These are phyloP conservation scores for Aechmea fasciata DNA, from an alignment of 176 grass and related monocot species.

Conservation along the genomic window DNA sequence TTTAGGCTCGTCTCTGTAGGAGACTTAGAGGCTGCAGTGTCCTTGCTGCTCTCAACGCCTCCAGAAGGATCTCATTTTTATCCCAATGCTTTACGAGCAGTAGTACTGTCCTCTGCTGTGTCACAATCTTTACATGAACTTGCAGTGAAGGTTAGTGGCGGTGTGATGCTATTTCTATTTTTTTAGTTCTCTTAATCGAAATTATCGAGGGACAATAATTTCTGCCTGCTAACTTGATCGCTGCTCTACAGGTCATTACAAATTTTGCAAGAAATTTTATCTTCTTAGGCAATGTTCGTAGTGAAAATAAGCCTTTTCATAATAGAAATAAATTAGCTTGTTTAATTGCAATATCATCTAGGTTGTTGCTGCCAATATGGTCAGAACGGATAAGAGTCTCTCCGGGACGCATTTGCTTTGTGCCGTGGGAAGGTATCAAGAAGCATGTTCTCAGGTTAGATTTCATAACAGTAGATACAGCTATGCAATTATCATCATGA, in stretches of 20 bases:
- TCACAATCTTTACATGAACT: constrained; percentile 97
- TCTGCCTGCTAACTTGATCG: not conserved
- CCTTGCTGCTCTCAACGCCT: constrained; percentile 84
- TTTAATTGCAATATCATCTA: constrained; percentile 33
- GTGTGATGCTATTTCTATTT: not conserved
- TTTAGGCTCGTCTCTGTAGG: constrained; percentile 87
- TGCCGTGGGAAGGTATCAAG: constrained; percentile 96
- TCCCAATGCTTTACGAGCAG: constrained; percentile 92
- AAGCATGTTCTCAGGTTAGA: constrained; percentile 95
- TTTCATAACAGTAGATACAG: not conserved
- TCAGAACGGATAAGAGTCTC: constrained; percentile 87
- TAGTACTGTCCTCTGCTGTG: constrained; percentile 89
- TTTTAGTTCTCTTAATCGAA: not conserved
- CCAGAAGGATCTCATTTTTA: constrained; percentile 98
- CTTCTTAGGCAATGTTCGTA: not conserved
- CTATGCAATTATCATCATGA: not conserved
- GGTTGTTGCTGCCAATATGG: constrained; percentile 99
- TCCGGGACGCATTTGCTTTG: constrained; percentile 96
- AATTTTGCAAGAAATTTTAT: not conserved
- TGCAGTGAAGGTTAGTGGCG: constrained; percentile 72
- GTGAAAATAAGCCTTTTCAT: not conserved
- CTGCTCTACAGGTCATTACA: not conserved
- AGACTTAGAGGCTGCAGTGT: constrained; percentile 81
- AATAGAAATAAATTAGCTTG: not conserved
- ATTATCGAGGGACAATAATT: not conserved